Evolutionary conservation across 1,284 basidiomycete genomes (phyloP).

Genomic region (Cutaneotrichosporon daszewskae): DNA sequence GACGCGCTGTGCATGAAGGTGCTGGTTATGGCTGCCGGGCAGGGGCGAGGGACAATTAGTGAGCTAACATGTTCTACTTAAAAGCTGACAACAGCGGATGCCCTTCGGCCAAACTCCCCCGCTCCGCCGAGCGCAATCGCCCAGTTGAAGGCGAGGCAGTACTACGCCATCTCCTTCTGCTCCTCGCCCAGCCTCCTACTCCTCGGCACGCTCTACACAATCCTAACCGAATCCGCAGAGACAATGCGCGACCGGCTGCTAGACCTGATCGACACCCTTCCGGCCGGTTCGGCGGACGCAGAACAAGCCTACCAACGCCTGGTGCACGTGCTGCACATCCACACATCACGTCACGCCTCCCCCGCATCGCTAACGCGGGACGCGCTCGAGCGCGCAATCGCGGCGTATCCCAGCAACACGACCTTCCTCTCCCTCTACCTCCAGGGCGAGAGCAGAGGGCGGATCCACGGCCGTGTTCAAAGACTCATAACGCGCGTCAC

Average conservation of each 20-base stretch:
- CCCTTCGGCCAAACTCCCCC: not conserved
- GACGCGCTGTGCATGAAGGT: slow-evolving; percentile 25
- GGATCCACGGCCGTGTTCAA: slow-evolving; percentile 48
- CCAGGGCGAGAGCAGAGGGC: slow-evolving; percentile 42
- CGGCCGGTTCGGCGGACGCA: slow-evolving; percentile 24
- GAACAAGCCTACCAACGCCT: slow-evolving; percentile 46
- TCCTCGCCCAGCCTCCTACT: slow-evolving; percentile 17
- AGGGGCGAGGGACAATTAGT: slow-evolving; percentile 13
- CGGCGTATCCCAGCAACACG: slow-evolving; percentile 48
- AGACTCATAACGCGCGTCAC: slow-evolving; percentile 28
- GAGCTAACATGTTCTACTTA: not conserved
- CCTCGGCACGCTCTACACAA: slow-evolving; percentile 30
- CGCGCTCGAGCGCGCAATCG: slow-evolving; percentile 44
- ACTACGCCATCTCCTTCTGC: slow-evolving; percentile 12
- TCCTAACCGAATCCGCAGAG: slow-evolving; percentile 26
- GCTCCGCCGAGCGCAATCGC: slow-evolving; percentile 18
- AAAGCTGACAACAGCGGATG: slow-evolving; percentile 1
- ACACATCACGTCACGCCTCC: slow-evolving; percentile 27
- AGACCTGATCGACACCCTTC: slow-evolving; percentile 11
- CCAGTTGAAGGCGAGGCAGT: slow-evolving; percentile 33
- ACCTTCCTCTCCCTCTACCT: slow-evolving; percentile 48
- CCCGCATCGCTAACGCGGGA: slow-evolving; percentile 37
- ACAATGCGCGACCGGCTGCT: slow-evolving; percentile 14
- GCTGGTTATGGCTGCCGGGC: slow-evolving; percentile 24
- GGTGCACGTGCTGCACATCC: slow-evolving; percentile 39